Evolutionary conservation across 305 asterid genomes (phyloP).

Genomic region (Withania somnifera): DNA sequence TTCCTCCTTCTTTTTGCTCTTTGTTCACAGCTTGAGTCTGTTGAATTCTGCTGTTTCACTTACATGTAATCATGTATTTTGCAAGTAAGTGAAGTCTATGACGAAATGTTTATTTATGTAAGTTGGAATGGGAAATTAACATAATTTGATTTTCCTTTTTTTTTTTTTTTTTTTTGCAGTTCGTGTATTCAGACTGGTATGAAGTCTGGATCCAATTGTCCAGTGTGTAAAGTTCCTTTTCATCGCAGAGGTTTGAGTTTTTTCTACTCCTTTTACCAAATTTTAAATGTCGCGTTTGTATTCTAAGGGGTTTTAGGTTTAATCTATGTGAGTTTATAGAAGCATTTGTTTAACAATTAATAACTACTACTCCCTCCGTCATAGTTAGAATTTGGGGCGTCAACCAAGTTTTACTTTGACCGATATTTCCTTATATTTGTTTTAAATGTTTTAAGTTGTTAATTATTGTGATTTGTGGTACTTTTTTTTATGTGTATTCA

Average conservation of each 20-base stretch:
- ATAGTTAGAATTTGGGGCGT: too few relatives aligned
- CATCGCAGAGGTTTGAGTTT: conserved; percentile 63
- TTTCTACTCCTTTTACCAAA: neutral
- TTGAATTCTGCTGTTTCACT: conserved; percentile 66
- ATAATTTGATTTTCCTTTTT: too few relatives aligned
- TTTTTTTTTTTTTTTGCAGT: conserved; percentile 21
- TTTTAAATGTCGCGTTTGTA: neutral
- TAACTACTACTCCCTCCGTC: too few relatives aligned
- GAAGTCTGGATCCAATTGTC: conserved; percentile 70
- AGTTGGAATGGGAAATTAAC: neutral
- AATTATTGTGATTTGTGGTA: too few relatives aligned
- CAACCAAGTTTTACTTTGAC: too few relatives aligned
- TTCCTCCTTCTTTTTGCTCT: neutral
- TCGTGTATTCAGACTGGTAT: conserved; percentile 67
- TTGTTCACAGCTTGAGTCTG: conserved; percentile 62
- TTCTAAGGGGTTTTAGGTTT: neutral
- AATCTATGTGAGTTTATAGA: neutral
- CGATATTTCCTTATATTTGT: too few relatives aligned
- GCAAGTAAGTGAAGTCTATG: conserved; percentile 47
- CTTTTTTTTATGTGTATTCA: too few relatives aligned
- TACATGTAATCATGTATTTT: conserved; percentile 85
- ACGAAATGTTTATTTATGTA: neutral
- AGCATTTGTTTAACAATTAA: neutral
- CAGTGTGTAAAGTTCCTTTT: conserved; percentile 88
- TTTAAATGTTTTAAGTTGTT: too few relatives aligned